A percentile compares a stretch with the other conserved stretches of the same genome.
phyloP scores from a whole-genome alignment of 2,329 filamentous ascomycete genomes.

The Thermothelomyces thermophilus region DNA sequence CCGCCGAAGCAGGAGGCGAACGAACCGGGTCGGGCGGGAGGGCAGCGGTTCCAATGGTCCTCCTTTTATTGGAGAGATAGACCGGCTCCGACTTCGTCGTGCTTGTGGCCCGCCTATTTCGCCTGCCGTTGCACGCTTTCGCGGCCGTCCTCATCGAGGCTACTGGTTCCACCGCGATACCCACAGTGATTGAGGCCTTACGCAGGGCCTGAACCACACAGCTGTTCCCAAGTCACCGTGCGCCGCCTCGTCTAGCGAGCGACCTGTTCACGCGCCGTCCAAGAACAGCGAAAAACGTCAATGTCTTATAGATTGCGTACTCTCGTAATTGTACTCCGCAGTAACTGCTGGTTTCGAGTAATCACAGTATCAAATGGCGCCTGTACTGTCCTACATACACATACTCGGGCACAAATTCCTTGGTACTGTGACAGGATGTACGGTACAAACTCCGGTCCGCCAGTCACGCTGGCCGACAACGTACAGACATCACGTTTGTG shows the following conservation, averaged over 20 bases:
- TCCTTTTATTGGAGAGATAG: background rate
- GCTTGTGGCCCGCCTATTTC: slow-evolving; percentile 4
- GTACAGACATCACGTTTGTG: too few relatives aligned
- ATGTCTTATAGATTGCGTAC: too few relatives aligned
- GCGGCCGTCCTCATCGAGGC: slow-evolving; percentile 7
- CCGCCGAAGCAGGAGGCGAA: slow-evolving; percentile 13
- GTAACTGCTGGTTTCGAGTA: slow-evolving; percentile 14
- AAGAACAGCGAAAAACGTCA: too few relatives aligned
- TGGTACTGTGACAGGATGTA: too few relatives aligned
- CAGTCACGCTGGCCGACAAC: too few relatives aligned
- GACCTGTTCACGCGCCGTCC: slow-evolving; percentile 16
- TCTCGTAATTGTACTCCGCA: too few relatives aligned
- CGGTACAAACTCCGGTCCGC: too few relatives aligned
- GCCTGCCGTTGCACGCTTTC: slow-evolving; percentile 11
- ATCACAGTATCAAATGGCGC: slow-evolving; percentile 10
- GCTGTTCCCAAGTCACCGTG: slow-evolving; percentile 21
- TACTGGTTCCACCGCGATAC: slow-evolving; percentile 17
- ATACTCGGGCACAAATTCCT: background rate
- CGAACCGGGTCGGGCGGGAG: slow-evolving; percentile 1
- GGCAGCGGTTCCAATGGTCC: slow-evolving; percentile 6
- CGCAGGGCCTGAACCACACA: slow-evolving; percentile 22
- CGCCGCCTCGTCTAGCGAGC: slow-evolving; percentile 19
- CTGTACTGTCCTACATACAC: background rate
- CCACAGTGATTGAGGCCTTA: slow-evolving; percentile 25
- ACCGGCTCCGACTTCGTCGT: background rate